These are phyloP conservation scores for Hemileia vastatrix DNA, from an alignment of 1,284 basidiomycete species.

Conservation along the genomic window DNA sequence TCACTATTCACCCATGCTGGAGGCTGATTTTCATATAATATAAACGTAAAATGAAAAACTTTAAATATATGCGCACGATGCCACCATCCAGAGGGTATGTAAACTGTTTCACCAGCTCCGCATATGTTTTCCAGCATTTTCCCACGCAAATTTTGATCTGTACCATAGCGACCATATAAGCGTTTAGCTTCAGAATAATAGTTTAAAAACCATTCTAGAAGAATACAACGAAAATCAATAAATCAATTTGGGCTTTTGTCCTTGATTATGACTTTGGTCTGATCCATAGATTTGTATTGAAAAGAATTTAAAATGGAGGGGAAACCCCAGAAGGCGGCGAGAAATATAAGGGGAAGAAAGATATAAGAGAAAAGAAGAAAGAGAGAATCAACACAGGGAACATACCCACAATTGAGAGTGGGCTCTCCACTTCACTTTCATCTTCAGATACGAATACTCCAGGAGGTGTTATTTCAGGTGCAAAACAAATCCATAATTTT, in stretches of 20 bases:
- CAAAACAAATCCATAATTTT: conserved; percentile 48
- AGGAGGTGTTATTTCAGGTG: conserved; percentile 45
- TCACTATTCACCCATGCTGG: conserved; percentile 38
- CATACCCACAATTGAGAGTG: conserved; percentile 40
- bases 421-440: conserved; percentile 44
- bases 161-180: conserved; percentile 38
- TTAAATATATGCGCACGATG: conserved; percentile 33
- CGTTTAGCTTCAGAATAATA: conserved; percentile 44
- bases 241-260: conserved; percentile 29
- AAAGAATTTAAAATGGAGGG: neutral
- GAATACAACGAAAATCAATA: conserved; percentile 24
- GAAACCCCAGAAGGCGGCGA: neutral
- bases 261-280: neutral
- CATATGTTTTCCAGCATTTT: conserved; percentile 46
- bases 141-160: conserved; percentile 31
- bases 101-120: conserved; percentile 45
- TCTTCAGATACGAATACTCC: conserved; percentile 46
- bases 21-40: conserved; percentile 29
- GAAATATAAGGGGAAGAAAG: neutral
- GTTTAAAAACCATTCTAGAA: conserved; percentile 46
- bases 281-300: neutral
- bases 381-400: neutral
- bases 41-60: no score
- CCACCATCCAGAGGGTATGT: conserved; percentile 45
- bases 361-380: neutral